Evolutionary conservation across 495 filamentous ascomycete genomes (phyloP), one percentile per base, ranked within the genome.

Genomic region (Xylaria longipes): DNA sequence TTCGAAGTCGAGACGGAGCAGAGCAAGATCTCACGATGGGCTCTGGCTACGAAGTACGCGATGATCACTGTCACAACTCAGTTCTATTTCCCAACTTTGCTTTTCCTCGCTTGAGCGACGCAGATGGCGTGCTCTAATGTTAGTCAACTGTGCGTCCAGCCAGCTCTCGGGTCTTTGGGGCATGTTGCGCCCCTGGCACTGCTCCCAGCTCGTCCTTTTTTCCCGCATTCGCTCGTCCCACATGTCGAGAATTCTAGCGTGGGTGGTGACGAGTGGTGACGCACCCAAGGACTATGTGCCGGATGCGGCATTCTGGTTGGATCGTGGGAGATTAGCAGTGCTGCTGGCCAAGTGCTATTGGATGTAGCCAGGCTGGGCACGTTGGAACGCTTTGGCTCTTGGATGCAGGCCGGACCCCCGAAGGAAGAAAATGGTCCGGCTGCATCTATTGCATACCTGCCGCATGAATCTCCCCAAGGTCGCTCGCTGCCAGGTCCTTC

Each of bases 251-350:
- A 37, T 29, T 33, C 33, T 29, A 2, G 60, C 22, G 3, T 31
- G 50, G 22, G 48, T n/a, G 9, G 39, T 60, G 66, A 69, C 56
- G 43, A 69, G 41, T 45, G n/a, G 56, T 33, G 52, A 58, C 66
- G 60, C 60, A 63, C 2, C 15, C 60, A 8, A 15, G 17, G 60
- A 63, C n/a, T 43, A 17, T 27, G 37, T 63, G 60, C 60, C 60
- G 60, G 37, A 63, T 63, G 72, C 72, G 56, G 73, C 66, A 73
- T 73, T 64, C 68, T 74, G 68, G 64, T 72, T 69, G 66, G 74
- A 58, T 67, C 60, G 69, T 58, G 77, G 77, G 77, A 79, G 72
- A 79, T 79, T 79, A 73, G 62, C 72, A 76, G 31, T 66, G 73
- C 69, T 60, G 71, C 63, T 76, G 72, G 74, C 67, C 72, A 48